phyloP scores from a whole-genome alignment of 2,329 filamentous ascomycete species.

The Fusarium sp. region DNA sequence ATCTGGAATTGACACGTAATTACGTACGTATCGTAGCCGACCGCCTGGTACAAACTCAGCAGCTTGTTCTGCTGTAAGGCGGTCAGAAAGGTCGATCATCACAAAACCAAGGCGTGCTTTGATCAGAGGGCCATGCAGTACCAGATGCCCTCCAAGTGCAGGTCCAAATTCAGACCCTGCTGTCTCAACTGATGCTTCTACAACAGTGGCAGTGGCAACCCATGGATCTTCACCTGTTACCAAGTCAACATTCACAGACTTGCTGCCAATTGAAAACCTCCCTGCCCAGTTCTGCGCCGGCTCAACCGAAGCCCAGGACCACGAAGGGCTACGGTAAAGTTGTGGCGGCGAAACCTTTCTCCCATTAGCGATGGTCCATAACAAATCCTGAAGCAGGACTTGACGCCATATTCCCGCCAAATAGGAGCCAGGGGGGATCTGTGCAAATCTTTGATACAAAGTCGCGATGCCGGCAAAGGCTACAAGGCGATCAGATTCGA shows the following conservation, averaged over 20 bases:
- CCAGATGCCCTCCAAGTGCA: slow-evolving; percentile 12
- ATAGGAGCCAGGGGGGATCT: slow-evolving; percentile 17
- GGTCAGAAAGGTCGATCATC: slow-evolving; percentile 19
- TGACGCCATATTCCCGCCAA: slow-evolving; percentile 33
- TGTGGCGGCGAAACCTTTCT: slow-evolving; percentile 31
- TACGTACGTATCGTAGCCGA: slow-evolving; percentile 20
- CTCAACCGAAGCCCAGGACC: slow-evolving; percentile 37
- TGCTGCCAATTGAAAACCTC: slow-evolving; percentile 15
- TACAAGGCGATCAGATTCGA: slow-evolving; percentile 31
- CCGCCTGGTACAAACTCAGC: slow-evolving; percentile 33
- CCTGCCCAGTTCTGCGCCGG: slow-evolving; percentile 2
- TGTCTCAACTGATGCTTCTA: slow-evolving; percentile 18
- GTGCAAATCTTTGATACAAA: slow-evolving; percentile 18
- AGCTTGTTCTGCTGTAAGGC: slow-evolving; percentile 26
- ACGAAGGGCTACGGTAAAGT: slow-evolving; percentile 35
- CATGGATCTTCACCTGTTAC: slow-evolving; percentile 17
- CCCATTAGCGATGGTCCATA: slow-evolving; percentile 27
- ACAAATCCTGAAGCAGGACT: slow-evolving; percentile 16
- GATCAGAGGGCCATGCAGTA: slow-evolving; percentile 29
- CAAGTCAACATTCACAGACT: background rate
- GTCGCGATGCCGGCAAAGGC: slow-evolving; percentile 33
- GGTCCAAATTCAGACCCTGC: slow-evolving; percentile 23
- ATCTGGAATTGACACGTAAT: background rate
- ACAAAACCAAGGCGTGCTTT: slow-evolving; percentile 24
- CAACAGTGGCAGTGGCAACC: background rate